Evolutionary conservation across 345 rosid species (phyloP).

Genomic region (Hibiscus syriacus): DNA sequence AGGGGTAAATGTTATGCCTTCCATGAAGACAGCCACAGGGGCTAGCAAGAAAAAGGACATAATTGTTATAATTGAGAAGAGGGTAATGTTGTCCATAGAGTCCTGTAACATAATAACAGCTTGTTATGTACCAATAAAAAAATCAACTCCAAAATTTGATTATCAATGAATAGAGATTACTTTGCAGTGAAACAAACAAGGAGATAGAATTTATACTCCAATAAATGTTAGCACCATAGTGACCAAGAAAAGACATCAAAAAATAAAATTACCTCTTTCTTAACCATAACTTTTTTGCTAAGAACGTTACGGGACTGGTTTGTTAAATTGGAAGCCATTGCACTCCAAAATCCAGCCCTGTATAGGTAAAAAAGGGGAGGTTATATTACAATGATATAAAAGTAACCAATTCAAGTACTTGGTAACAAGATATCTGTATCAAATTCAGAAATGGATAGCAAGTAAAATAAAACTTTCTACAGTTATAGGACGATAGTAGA

Average conservation of each 20-base stretch:
- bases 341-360: conserved; percentile 90
- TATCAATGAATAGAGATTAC: not conserved
- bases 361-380: not conserved
- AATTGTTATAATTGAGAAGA: conserved; percentile 93
- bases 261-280: conserved; percentile 65
- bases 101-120: conserved; percentile 42
- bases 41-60: conserved; percentile 82
- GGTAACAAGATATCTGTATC: not conserved
- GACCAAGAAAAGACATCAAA: not conserved
- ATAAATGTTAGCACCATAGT: conserved; percentile 3
- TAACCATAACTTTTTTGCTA: conserved; percentile 94
- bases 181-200: not conserved
- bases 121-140: not conserved
- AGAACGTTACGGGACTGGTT: conserved; percentile 87
- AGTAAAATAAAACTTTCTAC: not conserved
- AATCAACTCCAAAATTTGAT: not conserved
- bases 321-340: conserved; percentile 86
- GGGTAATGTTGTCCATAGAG: conserved; percentile 91
- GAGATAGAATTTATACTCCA: not conserved
- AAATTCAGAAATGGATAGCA: not conserved
- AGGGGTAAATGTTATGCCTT: conserved; percentile 92
- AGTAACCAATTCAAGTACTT: not conserved
- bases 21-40: conserved; percentile 72
- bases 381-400: not conserved
- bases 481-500: not conserved